phyloP scores from a whole-genome alignment of 2,329 filamentous ascomycete genomes.

The Metarhizium brunneum region DNA sequence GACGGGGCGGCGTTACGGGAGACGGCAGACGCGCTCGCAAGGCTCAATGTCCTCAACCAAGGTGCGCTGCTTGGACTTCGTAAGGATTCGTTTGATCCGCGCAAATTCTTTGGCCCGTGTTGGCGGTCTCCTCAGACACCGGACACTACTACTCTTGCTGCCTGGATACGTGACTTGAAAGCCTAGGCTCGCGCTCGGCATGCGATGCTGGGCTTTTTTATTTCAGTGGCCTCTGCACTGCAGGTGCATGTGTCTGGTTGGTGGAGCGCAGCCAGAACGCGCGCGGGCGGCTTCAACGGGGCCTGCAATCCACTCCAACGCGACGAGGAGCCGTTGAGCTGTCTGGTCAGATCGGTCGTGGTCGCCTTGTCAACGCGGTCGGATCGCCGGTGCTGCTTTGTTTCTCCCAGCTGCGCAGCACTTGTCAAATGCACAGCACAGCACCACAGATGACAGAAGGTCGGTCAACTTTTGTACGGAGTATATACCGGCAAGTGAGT shows the following conservation, averaged over 20 bases:
- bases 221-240: constrained; percentile 1
- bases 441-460: neutral
- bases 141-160: too few species aligned
- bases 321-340: neutral
- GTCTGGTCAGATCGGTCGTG: neutral
- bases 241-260: neutral
- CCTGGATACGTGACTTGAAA: too few species aligned
- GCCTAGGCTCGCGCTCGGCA: too few species aligned
- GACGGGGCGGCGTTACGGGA: constrained; percentile 6
- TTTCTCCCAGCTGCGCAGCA: neutral
- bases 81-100: too few species aligned
- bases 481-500: too few species aligned
- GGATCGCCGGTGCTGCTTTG: neutral
- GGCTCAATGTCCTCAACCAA: too few species aligned
- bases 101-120: too few species aligned
- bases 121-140: too few species aligned
- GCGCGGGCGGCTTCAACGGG: neutral
- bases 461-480: too few species aligned
- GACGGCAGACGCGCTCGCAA: neutral
- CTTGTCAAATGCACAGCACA: neutral
- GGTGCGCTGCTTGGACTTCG: too few species aligned
- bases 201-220: too few species aligned
- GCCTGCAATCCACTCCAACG: too few species aligned
- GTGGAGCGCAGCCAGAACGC: neutral
- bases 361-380: neutral